Conservation (phyloP, 768 basidiomycete species). For the Russula emetica region DNA sequence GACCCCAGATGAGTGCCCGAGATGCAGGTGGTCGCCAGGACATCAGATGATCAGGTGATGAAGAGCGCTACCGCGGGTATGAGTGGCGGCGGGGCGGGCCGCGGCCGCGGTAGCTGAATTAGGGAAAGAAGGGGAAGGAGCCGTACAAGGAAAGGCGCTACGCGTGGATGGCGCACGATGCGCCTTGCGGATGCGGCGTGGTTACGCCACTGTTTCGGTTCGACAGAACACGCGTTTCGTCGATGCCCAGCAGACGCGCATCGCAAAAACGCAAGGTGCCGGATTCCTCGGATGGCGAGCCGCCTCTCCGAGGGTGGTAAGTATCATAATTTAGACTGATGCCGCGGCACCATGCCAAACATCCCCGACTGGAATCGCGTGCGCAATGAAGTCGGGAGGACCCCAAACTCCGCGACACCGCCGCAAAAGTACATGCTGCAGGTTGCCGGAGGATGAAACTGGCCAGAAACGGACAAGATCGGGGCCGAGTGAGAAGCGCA, state of each 20-base stretch:
- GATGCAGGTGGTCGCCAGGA: slow-evolving; percentile 20
- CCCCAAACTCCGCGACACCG: slow-evolving; percentile 27
- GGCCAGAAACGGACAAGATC: slow-evolving; percentile 1
- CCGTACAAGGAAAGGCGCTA: slow-evolving; percentile 18
- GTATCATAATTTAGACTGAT: slow-evolving; percentile 19
- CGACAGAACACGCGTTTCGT: slow-evolving; percentile 24
- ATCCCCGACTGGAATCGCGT: slow-evolving; percentile 24
- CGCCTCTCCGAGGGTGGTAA: slow-evolving; percentile 25
- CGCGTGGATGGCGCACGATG: slow-evolving; percentile 27
- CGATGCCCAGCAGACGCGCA: slow-evolving; percentile 21
- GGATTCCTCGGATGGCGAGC: slow-evolving; percentile 22
- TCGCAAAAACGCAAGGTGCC: slow-evolving; percentile 27
- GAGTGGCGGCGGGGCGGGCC: slow-evolving; percentile 23
- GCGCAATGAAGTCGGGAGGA: slow-evolving; percentile 14
- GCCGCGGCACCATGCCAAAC: slow-evolving; percentile 23
- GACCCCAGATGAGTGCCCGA: slow-evolving; percentile 16
- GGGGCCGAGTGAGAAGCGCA: slow-evolving; percentile 7
- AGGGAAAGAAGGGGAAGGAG: slow-evolving; percentile 20
- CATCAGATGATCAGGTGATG: slow-evolving; percentile 22
- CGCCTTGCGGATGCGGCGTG: slow-evolving; percentile 28
- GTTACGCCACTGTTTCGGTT: slow-evolving; percentile 24
- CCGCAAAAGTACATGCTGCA: slow-evolving; percentile 13
- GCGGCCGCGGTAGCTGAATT: slow-evolving; percentile 22
- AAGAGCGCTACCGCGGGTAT: slow-evolving; percentile 16
- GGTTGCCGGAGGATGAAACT: slow-evolving; percentile 8